phyloP scores from a whole-genome alignment of 495 filamentous ascomycete genomes.

The Xylaria telfairii region DNA sequence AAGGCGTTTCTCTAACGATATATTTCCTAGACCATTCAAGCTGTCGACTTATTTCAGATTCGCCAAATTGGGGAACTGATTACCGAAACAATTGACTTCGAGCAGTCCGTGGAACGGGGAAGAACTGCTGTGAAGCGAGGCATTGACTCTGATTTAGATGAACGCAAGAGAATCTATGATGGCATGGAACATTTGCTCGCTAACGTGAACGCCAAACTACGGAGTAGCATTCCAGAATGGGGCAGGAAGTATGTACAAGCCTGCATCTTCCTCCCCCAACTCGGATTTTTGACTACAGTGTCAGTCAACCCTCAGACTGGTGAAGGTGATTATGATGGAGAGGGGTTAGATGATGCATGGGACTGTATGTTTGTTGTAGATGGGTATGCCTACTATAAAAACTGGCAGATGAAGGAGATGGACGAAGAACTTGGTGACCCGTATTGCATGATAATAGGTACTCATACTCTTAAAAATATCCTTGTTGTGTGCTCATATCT shows the following conservation, averaged over 20 bases:
- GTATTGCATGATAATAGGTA: conserved; percentile 81
- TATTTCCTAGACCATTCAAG: conserved; percentile 40
- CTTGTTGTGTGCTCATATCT: conserved; percentile 30
- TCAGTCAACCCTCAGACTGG: conserved; percentile 66
- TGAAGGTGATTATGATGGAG: conserved; percentile 69
- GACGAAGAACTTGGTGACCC: conserved; percentile 85
- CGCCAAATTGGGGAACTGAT: conserved; percentile 72
- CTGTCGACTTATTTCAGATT: conserved; percentile 60
- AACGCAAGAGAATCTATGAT: conserved; percentile 76
- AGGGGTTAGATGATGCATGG: conserved; percentile 67
- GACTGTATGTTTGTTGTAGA: conserved; percentile 78
- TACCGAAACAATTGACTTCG: conserved; percentile 79
- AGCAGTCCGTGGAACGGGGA: conserved; percentile 74
- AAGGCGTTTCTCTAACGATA: conserved; percentile 22
- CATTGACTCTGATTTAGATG: conserved; percentile 77
- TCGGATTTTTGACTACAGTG: conserved; percentile 87
- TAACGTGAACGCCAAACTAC: conserved; percentile 66
- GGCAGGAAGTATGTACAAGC: conserved; percentile 59
- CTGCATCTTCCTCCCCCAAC: conserved; percentile 86
- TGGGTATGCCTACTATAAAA: conserved; percentile 84
- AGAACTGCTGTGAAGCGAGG: conserved; percentile 76
- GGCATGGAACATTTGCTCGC: conserved; percentile 77
- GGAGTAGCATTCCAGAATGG: conserved; percentile 65
- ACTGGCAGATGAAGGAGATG: conserved; percentile 79
- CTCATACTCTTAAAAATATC: conserved; percentile 27